These are phyloP conservation scores for Heteromeles arbutifolia DNA, from an alignment of 306 rosid genomes.

Conservation along the genomic window DNA sequence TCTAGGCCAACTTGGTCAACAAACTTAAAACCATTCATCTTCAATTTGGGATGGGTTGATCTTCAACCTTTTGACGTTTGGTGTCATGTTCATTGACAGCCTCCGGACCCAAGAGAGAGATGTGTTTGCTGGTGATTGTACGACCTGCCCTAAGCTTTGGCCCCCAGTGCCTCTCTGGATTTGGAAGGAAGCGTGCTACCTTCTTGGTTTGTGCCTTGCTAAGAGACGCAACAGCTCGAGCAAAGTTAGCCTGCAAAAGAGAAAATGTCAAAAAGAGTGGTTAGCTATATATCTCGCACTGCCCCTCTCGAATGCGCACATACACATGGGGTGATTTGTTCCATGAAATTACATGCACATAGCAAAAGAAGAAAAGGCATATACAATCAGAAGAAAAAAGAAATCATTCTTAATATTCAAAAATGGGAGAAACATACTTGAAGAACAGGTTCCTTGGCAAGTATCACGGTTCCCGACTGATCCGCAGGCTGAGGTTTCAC, in stretches of 20 bases:
- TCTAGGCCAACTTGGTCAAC: constrained; percentile 14
- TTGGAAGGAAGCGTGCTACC: constrained; percentile 85
- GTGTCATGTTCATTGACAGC: constrained; percentile 49
- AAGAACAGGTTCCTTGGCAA: constrained; percentile 85
- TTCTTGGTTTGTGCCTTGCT: constrained; percentile 94
- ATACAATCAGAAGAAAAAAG: neutral
- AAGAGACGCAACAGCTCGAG: constrained; percentile 80
- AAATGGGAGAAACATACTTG: constrained; percentile 46
- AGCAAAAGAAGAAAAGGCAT: neutral
- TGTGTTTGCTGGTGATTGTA: constrained; percentile 71
- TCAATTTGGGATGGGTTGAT: constrained; percentile 29
- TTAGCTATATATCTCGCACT: neutral
- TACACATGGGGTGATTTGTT: too few relatives aligned
- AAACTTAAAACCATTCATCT: constrained; percentile 8
- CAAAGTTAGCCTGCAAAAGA: constrained; percentile 65
- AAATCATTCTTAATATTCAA: neutral
- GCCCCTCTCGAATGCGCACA: too few relatives aligned
- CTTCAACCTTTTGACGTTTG: constrained; percentile 56
- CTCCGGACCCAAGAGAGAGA: constrained; percentile 75
- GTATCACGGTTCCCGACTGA: constrained; percentile 79
- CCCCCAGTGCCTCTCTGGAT: constrained; percentile 97
- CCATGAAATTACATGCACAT: neutral
- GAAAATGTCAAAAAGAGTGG: neutral
- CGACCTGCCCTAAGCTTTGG: constrained; percentile 97
- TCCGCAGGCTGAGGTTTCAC: constrained; percentile 85